Evolutionary conservation across 2,329 filamentous ascomycete genomes (phyloP).

Genomic region (Colletotrichum viniferum): DNA sequence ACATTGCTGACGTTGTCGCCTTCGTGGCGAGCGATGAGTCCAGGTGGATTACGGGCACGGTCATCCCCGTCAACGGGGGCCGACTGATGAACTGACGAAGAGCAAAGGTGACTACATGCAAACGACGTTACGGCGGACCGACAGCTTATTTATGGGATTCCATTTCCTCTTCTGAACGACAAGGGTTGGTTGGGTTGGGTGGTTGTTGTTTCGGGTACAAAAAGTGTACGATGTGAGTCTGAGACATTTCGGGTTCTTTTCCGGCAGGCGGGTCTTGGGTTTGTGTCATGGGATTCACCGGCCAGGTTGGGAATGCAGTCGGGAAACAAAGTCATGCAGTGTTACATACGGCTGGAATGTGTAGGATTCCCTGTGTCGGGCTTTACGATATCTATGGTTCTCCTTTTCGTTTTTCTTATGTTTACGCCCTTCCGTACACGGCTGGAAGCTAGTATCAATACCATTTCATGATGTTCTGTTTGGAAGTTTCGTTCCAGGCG

Average conservation of each 20-base stretch:
- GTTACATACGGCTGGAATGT: not conserved
- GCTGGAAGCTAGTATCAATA: not conserved
- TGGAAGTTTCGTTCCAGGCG: not conserved
- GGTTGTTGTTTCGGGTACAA: not conserved
- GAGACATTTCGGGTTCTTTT: slow-evolving; percentile 7
- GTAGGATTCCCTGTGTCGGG: not conserved
- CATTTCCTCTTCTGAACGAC: not conserved
- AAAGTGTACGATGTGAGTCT: slow-evolving; percentile 7
- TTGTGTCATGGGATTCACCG: slow-evolving; percentile 1
- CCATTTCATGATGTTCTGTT: not conserved
- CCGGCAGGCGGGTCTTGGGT: not conserved
- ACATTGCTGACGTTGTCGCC: slow-evolving; percentile 22
- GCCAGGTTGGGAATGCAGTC: not conserved
- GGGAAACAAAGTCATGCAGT: not conserved
- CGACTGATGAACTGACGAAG: slow-evolving; percentile 18
- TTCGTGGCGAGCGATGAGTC: slow-evolving; percentile 22
- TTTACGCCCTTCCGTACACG: not conserved
- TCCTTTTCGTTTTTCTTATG: not conserved
- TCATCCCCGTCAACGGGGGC: slow-evolving; percentile 22
- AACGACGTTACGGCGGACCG: not conserved
- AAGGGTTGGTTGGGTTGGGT: not conserved
- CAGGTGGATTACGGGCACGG: slow-evolving; percentile 23
- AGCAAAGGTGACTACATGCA: not conserved
- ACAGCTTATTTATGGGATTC: not conserved
- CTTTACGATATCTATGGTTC: not conserved